Percentiles rank a stretch among this genome's conserved stretches.
Evolutionary conservation across 805 yeast genomes (phyloP).

Genomic region (Pichia cephalocereana): DNA sequence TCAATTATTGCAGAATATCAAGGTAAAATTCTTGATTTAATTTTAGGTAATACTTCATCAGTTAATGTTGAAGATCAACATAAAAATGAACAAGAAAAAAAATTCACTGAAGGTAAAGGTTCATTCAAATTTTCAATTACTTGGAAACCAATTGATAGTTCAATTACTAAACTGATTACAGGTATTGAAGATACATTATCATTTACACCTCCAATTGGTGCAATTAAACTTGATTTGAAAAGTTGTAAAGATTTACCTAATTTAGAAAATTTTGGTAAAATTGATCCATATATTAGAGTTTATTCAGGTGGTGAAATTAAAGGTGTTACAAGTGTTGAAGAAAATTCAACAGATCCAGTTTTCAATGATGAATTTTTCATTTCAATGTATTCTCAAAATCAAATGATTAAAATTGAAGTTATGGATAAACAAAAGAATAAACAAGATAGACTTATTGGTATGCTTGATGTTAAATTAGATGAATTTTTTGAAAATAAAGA

Average conservation of each 20-base stretch:
- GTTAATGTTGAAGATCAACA: conserved; percentile 28
- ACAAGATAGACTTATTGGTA: conserved; percentile 54
- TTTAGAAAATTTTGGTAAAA: conserved; percentile 59
- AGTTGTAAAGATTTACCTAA: conserved; percentile 43
- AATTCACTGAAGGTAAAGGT: conserved; percentile 43
- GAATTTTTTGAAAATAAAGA: conserved; percentile 7
- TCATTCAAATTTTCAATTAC: conserved; percentile 43
- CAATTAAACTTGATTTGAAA: conserved; percentile 49
- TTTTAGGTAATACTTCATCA: conserved; percentile 28
- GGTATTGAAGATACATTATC: conserved; percentile 28
- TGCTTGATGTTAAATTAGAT: conserved; percentile 31
- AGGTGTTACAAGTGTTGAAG: conserved; percentile 46
- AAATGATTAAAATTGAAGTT: conserved; percentile 47
- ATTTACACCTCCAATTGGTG: conserved; percentile 57
- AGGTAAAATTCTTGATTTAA: conserved; percentile 40
- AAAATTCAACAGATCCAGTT: conserved; percentile 45
- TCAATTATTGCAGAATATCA: conserved; percentile 44
- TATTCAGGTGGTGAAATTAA: conserved; percentile 47
- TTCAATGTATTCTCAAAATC: conserved; percentile 53
- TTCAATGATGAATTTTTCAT: conserved; percentile 52
- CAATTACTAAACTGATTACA: conserved; percentile 38
- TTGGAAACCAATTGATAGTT: conserved; percentile 60
- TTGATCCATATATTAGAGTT: conserved; percentile 66
- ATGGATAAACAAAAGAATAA: conserved; percentile 61
- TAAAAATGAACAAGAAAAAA: conserved; percentile 38